These are phyloP conservation scores for Neurospora discreta DNA, from an alignment of 495 filamentous ascomycete species.

Conservation along the genomic window DNA sequence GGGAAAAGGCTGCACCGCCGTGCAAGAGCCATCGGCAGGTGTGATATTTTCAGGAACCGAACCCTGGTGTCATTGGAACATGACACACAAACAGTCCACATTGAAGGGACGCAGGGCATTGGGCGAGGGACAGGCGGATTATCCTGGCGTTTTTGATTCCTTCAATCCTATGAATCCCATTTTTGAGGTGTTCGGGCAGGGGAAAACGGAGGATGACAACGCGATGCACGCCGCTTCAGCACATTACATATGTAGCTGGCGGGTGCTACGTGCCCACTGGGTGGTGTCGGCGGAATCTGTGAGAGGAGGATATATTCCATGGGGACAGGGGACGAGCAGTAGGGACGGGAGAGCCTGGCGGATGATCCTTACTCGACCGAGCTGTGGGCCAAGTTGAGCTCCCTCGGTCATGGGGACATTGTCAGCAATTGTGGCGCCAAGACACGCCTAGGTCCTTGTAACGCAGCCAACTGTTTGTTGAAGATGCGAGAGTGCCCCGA, in stretches of 20 bases:
- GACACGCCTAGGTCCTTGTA: neutral
- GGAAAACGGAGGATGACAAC: neutral
- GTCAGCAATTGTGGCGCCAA: neutral
- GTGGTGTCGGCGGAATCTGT: neutral
- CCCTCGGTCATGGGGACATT: neutral
- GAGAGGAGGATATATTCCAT: neutral
- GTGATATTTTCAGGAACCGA: neutral
- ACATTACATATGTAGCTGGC: neutral
- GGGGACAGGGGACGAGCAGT: neutral
- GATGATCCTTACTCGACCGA: neutral
- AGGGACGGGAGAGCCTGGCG: neutral
- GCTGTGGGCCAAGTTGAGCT: neutral
- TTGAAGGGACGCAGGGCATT: neutral
- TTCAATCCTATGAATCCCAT: neutral
- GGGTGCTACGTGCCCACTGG: neutral
- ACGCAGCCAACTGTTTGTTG: neutral
- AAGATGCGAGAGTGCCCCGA: neutral
- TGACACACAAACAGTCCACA: neutral
- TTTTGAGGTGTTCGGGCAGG: neutral
- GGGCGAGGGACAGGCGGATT: neutral
- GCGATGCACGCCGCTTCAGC: neutral
- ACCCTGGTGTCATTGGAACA: neutral
- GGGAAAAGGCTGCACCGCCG: neutral
- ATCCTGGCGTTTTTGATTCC: neutral
- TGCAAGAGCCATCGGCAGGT: neutral